A percentile compares a stretch with the other conserved stretches of the same genome.
Conservation (phyloP, 176 grass and related monocot species). For the Dendrocalamus sinicus region DNA sequence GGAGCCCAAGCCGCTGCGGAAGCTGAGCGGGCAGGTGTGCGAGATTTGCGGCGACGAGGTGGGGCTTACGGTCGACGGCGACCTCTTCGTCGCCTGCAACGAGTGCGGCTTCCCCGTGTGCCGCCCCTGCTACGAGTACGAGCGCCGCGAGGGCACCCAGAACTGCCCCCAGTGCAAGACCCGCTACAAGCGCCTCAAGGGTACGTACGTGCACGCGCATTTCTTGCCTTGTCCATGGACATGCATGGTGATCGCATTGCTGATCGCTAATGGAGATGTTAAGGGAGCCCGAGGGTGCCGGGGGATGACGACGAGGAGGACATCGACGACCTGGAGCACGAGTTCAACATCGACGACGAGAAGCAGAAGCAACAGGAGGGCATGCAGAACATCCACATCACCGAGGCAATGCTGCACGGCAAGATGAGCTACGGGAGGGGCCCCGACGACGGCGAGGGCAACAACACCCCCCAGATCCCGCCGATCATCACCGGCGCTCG, state of each 20-base stretch:
- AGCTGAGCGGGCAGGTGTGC: conserved; percentile 93
- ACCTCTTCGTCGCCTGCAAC: conserved; percentile 93
- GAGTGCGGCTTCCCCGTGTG: conserved; percentile 99
- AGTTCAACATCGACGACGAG: conserved; percentile 89
- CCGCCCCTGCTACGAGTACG: conserved; percentile 98
- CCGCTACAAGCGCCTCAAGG: conserved; percentile 98
- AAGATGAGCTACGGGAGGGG: conserved; percentile 94
- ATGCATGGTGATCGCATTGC: neutral
- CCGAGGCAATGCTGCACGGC: conserved; percentile 91
- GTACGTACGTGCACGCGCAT: conserved; percentile 27
- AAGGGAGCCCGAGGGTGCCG: conserved; percentile 79
- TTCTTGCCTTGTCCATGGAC: neutral
- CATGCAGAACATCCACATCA: conserved; percentile 69
- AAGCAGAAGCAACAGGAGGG: conserved; percentile 42
- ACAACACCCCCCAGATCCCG: conserved; percentile 66
- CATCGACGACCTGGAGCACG: conserved; percentile 90
- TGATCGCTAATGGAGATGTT: neutral
- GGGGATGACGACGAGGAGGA: conserved; percentile 95
- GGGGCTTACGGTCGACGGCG: conserved; percentile 81
- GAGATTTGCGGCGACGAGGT: conserved; percentile 96
- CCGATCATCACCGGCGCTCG: conserved; percentile 85
- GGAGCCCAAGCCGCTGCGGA: conserved; percentile 80
- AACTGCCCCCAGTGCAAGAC: conserved; percentile 97
- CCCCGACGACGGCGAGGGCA: conserved; percentile 62
- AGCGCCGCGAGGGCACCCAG: conserved; percentile 95